Conservation (phyloP, 805 yeast genomes). For the Candida nemodendra region DNA sequence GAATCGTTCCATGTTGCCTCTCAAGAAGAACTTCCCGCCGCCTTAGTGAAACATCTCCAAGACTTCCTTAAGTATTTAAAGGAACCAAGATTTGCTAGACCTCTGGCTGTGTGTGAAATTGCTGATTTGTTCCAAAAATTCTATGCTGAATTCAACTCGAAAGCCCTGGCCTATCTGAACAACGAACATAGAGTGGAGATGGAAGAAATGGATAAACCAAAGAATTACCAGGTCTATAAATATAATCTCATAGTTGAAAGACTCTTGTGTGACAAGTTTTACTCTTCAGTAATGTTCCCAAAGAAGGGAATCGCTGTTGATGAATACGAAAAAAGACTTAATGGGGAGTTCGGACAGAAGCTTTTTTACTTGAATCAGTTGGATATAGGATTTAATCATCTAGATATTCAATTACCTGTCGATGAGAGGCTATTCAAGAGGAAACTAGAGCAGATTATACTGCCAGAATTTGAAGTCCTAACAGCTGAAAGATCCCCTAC, state of each 20-base stretch:
- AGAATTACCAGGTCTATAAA: constrained; percentile 18
- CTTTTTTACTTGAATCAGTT: constrained; percentile 25
- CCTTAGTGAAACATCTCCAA: constrained; percentile 25
- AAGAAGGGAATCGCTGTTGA: constrained; percentile 29
- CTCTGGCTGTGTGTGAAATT: constrained; percentile 35
- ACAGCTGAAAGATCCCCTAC: constrained; percentile 36
- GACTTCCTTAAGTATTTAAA: constrained; percentile 31
- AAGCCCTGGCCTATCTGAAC: constrained; percentile 18
- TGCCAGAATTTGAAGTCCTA: constrained; percentile 33
- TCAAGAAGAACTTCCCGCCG: constrained; percentile 28
- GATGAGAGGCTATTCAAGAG: constrained; percentile 24
- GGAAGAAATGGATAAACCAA: constrained; percentile 19
- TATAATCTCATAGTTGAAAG: constrained; percentile 33
- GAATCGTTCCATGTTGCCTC: constrained; percentile 18
- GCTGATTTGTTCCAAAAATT: constrained; percentile 36
- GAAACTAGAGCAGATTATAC: constrained; percentile 22
- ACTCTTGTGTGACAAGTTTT: constrained; percentile 33
- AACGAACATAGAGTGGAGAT: constrained; percentile 23
- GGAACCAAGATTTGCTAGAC: constrained; percentile 36
- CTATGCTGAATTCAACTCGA: constrained; percentile 28
- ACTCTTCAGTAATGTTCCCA: constrained; percentile 34
- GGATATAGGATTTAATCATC: constrained; percentile 22
- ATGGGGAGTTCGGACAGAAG: constrained; percentile 27
- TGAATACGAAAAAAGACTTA: constrained; percentile 29
- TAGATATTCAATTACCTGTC: constrained; percentile 32